Evolutionary conservation across 352 stramenopile genomes (phyloP).

Genomic region (Phytophthora aleatoria): DNA sequence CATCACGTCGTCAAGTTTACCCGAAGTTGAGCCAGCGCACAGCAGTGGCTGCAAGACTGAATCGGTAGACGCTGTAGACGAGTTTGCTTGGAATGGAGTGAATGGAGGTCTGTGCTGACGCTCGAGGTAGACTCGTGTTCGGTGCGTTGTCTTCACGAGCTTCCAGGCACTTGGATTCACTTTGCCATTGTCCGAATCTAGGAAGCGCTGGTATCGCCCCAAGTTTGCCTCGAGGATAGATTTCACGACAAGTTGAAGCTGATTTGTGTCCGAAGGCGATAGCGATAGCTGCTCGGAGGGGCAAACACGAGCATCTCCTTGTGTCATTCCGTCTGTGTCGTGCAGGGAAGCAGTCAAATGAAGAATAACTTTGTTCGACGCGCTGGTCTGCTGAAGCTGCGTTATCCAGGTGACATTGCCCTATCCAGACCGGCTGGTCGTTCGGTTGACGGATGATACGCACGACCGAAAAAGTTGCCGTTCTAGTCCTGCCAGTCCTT

Average conservation of each 20-base stretch:
- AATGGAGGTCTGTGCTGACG: constrained; percentile 7
- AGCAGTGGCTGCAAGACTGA: constrained; percentile 16
- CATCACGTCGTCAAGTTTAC: constrained; percentile 44
- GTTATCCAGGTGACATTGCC: background rate
- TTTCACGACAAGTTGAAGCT: constrained; percentile 28
- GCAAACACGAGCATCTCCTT: constrained; percentile 8
- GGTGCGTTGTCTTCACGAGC: constrained; percentile 18
- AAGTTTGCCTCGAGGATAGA: constrained; percentile 34
- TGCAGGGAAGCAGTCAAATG: background rate
- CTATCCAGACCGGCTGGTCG: background rate
- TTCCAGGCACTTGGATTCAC: constrained; percentile 32
- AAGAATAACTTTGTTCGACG: background rate
- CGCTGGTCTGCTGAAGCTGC: background rate
- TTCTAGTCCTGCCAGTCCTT: too few species aligned
- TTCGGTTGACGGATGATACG: background rate
- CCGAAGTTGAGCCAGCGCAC: constrained; percentile 27
- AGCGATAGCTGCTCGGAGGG: constrained; percentile 37
- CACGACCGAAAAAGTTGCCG: background rate
- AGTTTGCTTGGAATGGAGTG: constrained; percentile 6
- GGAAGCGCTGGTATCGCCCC: constrained; percentile 35
- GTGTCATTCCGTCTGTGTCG: constrained; percentile 3
- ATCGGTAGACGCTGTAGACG: background rate
- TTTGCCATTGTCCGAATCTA: constrained; percentile 9
- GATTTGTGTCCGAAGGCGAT: constrained; percentile 10
- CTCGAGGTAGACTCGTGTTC: constrained; percentile 26